Evolutionary conservation across 495 filamentous ascomycete species (phyloP), one percentile per base, ranked within the genome.

Genomic region (Penicillium cataractarum): DNA sequence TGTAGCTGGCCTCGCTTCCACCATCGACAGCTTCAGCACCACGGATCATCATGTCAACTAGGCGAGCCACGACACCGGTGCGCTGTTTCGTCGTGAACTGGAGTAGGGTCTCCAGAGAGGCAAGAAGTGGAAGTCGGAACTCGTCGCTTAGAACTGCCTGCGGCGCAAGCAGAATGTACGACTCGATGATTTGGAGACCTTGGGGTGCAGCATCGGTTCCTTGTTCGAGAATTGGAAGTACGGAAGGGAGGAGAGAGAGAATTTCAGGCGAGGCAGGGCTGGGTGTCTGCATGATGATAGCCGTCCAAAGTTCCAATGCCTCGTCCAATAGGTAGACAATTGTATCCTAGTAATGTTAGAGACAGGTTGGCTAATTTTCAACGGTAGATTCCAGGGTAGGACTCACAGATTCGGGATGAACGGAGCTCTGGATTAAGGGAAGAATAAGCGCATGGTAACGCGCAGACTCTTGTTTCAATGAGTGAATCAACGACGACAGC

Each of bases 251-350:
- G 10, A 97, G 85, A 27, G 83, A 78, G 5, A 93, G 74, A 17
- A 97, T 79, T 4, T 88, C 88, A 1, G 82, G 77, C 3, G 87
- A 83, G 13, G 90, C 79, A 0, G 91, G 89, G 5, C 84, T 73
- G 5, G 84, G 82, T 21, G 89, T 91, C 64, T 95, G 88, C 52
- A 79, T 76, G 26, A 97, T 71, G n/a, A 97, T 84, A 2, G 88
- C 81, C 19, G 84, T 80, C 92, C 92, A 97, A 24, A 99, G 84
- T 32, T 97, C 92, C 13, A 99, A 79, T 0, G 92, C 91, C 67
- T 99, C 95, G 60, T 98, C 95, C 12, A 96, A 83, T 8, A 98
- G 87, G 68, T 96, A 95, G 7, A 96, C 72, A 63, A 90, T 86
- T 31, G 89, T 86, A 32, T 93, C 85, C 84, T 86, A 46, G 10